These are phyloP conservation scores for Fusarium duplospermum DNA, from an alignment of 2,329 filamentous ascomycete species.

Conservation along the genomic window DNA sequence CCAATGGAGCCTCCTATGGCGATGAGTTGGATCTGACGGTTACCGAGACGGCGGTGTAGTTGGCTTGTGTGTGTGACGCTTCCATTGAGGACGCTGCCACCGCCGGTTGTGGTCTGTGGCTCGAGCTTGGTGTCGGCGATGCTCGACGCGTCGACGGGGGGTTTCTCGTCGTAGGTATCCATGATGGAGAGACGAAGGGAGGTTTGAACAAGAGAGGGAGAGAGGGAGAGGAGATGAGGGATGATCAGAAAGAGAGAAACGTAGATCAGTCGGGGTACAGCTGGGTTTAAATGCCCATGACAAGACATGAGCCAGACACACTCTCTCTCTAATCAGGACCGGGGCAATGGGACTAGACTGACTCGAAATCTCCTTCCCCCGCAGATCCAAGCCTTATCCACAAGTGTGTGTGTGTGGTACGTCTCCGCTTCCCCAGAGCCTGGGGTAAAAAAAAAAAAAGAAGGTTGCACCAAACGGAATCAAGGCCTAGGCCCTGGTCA, in stretches of 20 bases:
- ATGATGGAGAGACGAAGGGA: not conserved
- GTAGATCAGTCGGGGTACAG: not conserved
- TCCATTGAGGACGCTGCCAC: not conserved
- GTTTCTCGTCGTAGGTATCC: conserved; percentile 11
- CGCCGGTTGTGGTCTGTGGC: not conserved
- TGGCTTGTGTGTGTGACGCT: not conserved
- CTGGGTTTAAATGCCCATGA: conserved; percentile 7
- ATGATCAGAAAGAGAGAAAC: not conserved
- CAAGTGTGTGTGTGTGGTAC: not conserved
- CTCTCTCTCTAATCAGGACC: not conserved
- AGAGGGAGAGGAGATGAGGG: not conserved
- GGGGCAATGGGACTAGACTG: not conserved
- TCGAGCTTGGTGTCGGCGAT: conserved; percentile 1
- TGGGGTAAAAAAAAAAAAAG: not conserved
- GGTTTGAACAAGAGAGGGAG: not conserved
- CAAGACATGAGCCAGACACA: not conserved
- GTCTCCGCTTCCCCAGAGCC: conserved; percentile 5
- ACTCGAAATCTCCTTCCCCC: not conserved
- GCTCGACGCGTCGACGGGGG: not conserved
- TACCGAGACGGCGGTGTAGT: conserved; percentile 5
- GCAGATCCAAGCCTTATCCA: not conserved
- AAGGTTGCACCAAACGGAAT: not conserved
- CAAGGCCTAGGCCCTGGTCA: not conserved
- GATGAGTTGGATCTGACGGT: conserved; percentile 13
- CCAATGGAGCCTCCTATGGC: conserved; percentile 14